A percentile compares a stretch with the other conserved stretches of the same genome.
phyloP scores from a whole-genome alignment of 2,329 filamentous ascomycete genomes.

The Trichoderma harzianum region DNA sequence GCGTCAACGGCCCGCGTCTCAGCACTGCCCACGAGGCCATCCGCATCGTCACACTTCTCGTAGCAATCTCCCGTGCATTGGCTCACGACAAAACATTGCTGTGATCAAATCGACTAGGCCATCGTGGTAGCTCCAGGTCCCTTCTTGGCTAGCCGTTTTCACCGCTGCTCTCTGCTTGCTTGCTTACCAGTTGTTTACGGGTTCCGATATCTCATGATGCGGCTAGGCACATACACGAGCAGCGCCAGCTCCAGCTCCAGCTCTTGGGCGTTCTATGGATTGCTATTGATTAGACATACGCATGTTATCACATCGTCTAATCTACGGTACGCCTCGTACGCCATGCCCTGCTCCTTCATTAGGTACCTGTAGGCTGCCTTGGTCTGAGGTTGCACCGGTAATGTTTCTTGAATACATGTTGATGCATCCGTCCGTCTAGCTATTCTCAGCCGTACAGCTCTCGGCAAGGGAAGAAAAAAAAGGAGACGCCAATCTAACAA shows the following conservation, averaged over 20 bases:
- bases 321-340: neutral
- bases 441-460: neutral
- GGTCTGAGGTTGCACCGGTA: neutral
- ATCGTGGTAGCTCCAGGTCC: neutral
- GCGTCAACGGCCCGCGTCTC: neutral
- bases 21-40: constrained; percentile 3
- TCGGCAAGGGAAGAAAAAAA: neutral
- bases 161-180: neutral
- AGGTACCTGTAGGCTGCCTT: neutral
- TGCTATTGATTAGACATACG: neutral
- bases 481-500: neutral
- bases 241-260: neutral
- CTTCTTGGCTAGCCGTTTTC: neutral
- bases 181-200: neutral
- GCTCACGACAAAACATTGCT: neutral
- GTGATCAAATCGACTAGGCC: neutral
- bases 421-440: neutral
- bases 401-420: neutral
- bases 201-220: constrained; percentile 2
- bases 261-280: neutral
- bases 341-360: neutral
- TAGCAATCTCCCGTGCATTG: neutral
- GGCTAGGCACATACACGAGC: neutral
- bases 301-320: neutral
- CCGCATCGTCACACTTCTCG: neutral